Evolutionary conservation across 1,284 basidiomycete species (phyloP), one percentile per base, ranked within the genome.

Genomic region (Rhodotorula sp.): DNA sequence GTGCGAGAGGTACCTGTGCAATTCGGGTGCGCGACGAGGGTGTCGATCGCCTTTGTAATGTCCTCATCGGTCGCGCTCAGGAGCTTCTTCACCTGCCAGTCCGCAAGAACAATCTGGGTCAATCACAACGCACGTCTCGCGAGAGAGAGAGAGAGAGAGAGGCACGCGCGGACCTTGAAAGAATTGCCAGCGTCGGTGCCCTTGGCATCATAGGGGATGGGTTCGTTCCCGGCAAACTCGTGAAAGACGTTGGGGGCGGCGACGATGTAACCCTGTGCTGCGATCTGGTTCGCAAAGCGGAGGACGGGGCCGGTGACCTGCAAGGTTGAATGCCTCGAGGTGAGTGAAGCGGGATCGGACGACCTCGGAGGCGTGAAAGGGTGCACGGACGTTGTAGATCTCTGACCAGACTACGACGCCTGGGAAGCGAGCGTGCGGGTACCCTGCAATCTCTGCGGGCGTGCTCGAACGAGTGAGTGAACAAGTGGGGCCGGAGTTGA

Each of bases 281-380:
- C 93, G 77, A 97, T 95, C 82, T 93, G 90, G 31, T 91, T 88
- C 0, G 92, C 93, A 80, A 95, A 95, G 57, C 92, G 86, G 79
- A 92, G 90, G 19, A 93, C 91, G 52, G 91, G 90, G 0, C 90
- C 90, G 38, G 91, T 92, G 52, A 70, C 74, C 69, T 66, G 61
- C 45, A 48, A 49, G 38, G 48, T 65, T 77, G 65, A 18, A 66
- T 1, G 28, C 6, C 21, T 23, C 34, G 49, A 3, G 19, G 21
- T 50, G 49, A 50, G 3, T 12, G 49, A n/a, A 19, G 3, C 23
- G 3, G 31, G 63, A 60, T 72, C 62, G 28, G 77, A 45, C 15
- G 26, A 16, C 21, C 7, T 18, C 73, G 80, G 77, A 74, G 81
- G 79, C 5, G 80, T 79, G 2, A 79, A 56, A 68, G 47, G 12